These are phyloP conservation scores for Fusarium udum DNA, from an alignment of 2,329 filamentous ascomycete genomes.

Conservation along the genomic window DNA sequence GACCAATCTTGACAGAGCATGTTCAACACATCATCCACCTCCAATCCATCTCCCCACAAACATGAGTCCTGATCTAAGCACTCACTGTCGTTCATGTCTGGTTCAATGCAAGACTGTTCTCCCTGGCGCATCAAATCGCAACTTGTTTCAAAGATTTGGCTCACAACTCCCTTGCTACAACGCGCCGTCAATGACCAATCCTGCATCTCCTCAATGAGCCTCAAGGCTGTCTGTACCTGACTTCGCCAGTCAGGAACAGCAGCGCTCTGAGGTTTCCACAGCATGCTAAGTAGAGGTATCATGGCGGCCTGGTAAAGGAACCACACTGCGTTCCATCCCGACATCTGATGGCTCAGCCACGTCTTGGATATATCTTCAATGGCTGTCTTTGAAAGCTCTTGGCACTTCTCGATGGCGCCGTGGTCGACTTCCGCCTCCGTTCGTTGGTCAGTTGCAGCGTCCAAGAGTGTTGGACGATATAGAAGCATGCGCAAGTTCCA, in stretches of 20 bases:
- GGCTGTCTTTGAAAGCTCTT: neutral
- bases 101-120: neutral
- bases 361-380: neutral
- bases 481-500: constrained; percentile 12
- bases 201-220: neutral
- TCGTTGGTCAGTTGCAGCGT: neutral
- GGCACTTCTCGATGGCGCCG: neutral
- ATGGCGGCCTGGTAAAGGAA: constrained; percentile 2
- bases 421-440: neutral
- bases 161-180: neutral
- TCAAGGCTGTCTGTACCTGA: neutral
- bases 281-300: neutral
- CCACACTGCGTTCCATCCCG: constrained; percentile 13
- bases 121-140: neutral
- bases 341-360: constrained; percentile 1
- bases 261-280: neutral
- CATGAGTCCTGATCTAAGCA: neutral
- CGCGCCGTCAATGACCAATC: neutral
- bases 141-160: neutral
- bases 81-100: neutral
- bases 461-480: neutral
- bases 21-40: constrained; percentile 5
- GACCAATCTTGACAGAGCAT: constrained; percentile 3
- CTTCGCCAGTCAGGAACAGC: neutral
- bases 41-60: neutral